Base-by-base conservation (phyloP, 108 stramenopile genomes). In the Pseudonitzschia multiseries region DNA sequence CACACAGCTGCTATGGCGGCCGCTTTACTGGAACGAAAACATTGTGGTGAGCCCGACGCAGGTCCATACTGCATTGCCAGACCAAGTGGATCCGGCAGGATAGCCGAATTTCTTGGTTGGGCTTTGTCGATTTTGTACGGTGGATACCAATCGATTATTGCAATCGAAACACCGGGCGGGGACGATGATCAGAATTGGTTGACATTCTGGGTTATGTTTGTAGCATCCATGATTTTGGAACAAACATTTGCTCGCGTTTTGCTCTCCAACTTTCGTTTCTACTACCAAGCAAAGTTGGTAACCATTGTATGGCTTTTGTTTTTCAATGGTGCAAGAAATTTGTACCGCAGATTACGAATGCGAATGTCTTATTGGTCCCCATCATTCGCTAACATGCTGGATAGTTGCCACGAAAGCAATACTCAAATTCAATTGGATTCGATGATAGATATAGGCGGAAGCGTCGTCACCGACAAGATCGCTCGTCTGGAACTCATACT, bases 121-220 rank as follows among this genome's bases (percentile, higher is more conserved):
- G 10, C 33, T 43, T 31, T 71, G 17, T 36, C 57, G 2, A 4
- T 71, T 46, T 22, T 71, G 12, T 59, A 46, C 22, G 71, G 71
- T 41, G 71, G 71, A 41, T 71, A 71, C 26, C 40, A 60, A 21
- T 71, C 71, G 32, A 71, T 61, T 26, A 31, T 57, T 1, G 71
- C 71, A 18, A 57, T 71, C 6, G 71, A 71, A 48, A 61, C 71
- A 61, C 71, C 71, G 13, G 71, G 71, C 6, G 71, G 71, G 4
- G 56, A 71, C 61, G 71, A 71, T n/a, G 71, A 71, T 22, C 57
- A 57, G 44, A 59, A 71, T 27, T 71, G 71, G 71, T 42, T 71
- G 1, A 71, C 71, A 29, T 71, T 71, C 59, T 71, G 71, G 71
- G 59, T 71, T 2, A 71, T 71, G 9, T 61, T 46, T 27, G 56